Evolutionary conservation across 306 rosid species (phyloP).

Genomic region (Prinsepia uniflora): DNA sequence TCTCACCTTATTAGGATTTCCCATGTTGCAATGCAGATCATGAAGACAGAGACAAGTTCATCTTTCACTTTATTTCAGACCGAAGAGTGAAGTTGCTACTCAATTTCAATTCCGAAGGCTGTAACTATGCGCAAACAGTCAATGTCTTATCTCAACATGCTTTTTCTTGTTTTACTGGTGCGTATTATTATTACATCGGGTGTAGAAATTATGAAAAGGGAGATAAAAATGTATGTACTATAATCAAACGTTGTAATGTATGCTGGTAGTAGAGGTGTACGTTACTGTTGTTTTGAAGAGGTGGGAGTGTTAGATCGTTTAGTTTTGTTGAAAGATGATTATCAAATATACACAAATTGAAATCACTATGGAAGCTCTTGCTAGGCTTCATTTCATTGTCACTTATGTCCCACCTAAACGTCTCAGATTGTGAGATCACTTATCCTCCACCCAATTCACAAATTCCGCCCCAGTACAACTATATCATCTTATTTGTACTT

Average conservation of each 20-base stretch:
- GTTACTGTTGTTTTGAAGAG: constrained; percentile 15
- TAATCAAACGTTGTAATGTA: constrained; percentile 16
- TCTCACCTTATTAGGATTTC: neutral
- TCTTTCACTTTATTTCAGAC: constrained; percentile 55
- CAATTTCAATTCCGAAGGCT: neutral
- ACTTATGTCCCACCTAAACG: neutral
- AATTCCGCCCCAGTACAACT: no score
- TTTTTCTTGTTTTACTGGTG: constrained; percentile 20
- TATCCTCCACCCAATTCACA: no score
- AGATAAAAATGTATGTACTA: constrained; percentile 19
- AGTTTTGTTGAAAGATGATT: constrained; percentile 4
- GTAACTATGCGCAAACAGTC: constrained; percentile 20
- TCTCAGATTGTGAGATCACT: neutral
- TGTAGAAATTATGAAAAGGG: constrained; percentile 28
- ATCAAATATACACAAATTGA: neutral
- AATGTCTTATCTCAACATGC: constrained; percentile 22
- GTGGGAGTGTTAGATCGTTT: constrained; percentile 13
- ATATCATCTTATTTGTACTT: no score
- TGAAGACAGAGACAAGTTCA: constrained; percentile 76
- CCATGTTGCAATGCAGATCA: constrained; percentile 58
- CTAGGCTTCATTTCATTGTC: neutral
- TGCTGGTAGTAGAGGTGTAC: constrained; percentile 31
- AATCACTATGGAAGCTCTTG: neutral
- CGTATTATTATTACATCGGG: neutral
- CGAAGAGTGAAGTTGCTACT: constrained; percentile 44